Evolutionary conservation across 495 filamentous ascomycete species (phyloP).

Genomic region (Neurospora sp.): DNA sequence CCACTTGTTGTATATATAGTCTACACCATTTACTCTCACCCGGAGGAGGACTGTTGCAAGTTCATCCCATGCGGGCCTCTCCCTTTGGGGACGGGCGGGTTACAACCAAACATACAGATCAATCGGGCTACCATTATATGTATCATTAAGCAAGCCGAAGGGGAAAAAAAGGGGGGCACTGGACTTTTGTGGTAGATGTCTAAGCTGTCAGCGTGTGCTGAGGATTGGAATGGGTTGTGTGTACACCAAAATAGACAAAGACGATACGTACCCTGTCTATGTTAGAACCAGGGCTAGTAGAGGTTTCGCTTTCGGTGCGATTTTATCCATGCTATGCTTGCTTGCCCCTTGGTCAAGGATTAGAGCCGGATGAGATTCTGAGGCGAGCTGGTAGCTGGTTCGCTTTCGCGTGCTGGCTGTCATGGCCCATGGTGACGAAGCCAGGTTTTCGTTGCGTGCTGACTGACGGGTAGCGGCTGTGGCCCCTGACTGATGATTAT

Average conservation of each 20-base stretch:
- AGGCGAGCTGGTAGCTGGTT: neutral
- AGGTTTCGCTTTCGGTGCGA: neutral
- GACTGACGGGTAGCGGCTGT: neutral
- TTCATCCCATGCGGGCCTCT: neutral
- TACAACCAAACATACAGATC: neutral
- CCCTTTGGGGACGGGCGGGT: neutral
- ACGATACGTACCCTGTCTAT: neutral
- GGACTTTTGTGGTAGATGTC: neutral
- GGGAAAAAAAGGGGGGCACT: neutral
- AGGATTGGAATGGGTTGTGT: neutral
- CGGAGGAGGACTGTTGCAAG: neutral
- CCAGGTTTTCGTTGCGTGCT: neutral
- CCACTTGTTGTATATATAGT: neutral
- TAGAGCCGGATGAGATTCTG: neutral
- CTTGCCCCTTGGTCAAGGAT: neutral
- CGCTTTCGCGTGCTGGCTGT: neutral
- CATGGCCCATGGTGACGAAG: too few relatives aligned
- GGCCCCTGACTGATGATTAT: neutral
- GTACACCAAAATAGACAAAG: neutral
- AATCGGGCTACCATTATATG: neutral
- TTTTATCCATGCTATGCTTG: neutral
- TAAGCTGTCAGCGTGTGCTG: neutral
- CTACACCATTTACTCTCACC: neutral
- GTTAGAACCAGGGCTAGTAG: neutral
- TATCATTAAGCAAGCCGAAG: neutral